phyloP scores from a whole-genome alignment of 345 rosid genomes.

The Gossypium herbaceum region DNA sequence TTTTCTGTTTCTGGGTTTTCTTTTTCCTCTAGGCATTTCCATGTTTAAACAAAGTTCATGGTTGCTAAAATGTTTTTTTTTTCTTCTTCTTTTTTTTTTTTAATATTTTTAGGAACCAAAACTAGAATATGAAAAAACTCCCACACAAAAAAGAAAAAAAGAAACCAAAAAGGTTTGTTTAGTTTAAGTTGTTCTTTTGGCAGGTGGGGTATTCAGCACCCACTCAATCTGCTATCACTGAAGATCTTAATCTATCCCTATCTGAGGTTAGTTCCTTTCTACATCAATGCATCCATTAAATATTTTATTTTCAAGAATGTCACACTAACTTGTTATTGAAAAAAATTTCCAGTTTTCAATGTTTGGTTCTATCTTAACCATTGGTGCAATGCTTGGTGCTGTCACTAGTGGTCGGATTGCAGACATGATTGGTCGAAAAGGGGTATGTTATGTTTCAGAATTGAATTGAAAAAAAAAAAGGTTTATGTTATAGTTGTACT shows the following conservation, averaged over 20 bases:
- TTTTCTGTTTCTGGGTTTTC: neutral
- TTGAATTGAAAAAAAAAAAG: neutral
- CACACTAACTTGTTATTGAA: neutral
- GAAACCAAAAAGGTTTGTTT: slow-evolving; percentile 27
- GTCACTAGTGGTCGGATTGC: slow-evolving; percentile 68
- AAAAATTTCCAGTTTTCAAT: slow-evolving; percentile 54
- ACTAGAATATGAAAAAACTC: slow-evolving; percentile 6
- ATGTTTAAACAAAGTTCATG: slow-evolving; percentile 24
- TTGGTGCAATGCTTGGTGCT: slow-evolving; percentile 97
- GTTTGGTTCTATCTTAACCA: slow-evolving; percentile 91
- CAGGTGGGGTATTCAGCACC: slow-evolving; percentile 99
- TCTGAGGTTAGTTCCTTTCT: slow-evolving; percentile 48
- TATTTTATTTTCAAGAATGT: no score
- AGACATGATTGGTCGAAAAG: slow-evolving; percentile 76
- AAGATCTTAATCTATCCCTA: slow-evolving; percentile 72
- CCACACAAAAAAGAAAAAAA: neutral
- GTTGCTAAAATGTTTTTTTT: slow-evolving; percentile 21
- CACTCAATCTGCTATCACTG: slow-evolving; percentile 69
- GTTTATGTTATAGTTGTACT: neutral
- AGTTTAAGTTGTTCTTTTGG: slow-evolving; percentile 44
- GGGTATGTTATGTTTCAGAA: slow-evolving; percentile 41
- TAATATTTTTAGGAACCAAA: neutral
- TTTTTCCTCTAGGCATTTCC: neutral
- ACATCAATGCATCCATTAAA: no score
- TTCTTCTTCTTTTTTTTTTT: neutral